Evolutionary conservation across 345 rosid species (phyloP).

Genomic region (Populus pruinosa): DNA sequence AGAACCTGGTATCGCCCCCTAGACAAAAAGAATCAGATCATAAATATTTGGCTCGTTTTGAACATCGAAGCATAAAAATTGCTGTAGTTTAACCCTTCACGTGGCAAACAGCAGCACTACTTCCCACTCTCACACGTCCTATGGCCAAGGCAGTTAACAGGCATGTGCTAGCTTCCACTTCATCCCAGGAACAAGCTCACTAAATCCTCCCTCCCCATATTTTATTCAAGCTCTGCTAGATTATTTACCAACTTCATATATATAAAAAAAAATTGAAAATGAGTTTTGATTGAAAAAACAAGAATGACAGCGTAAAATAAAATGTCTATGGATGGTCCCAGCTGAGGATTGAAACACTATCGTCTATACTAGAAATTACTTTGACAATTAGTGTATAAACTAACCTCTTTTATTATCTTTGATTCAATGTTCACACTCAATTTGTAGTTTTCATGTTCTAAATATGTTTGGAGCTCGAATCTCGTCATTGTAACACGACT

Average conservation of each 20-base stretch:
- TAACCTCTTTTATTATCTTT: too few relatives aligned
- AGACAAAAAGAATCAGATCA: not conserved
- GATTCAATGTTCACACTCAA: too few relatives aligned
- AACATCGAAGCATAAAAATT: not conserved
- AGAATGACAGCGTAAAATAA: too few relatives aligned
- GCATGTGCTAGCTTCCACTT: not conserved
- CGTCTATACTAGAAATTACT: too few relatives aligned
- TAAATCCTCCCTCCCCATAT: not conserved
- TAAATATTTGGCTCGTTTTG: not conserved
- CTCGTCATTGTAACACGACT: too few relatives aligned
- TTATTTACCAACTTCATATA: not conserved
- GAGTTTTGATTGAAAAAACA: too few relatives aligned
- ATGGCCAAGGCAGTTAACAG: not conserved
- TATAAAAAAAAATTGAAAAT: too few relatives aligned
- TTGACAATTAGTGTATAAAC: too few relatives aligned
- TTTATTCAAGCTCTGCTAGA: not conserved
- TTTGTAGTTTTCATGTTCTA: too few relatives aligned
- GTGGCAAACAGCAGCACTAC: constrained; percentile 32
- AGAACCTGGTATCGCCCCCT: not conserved
- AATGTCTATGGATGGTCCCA: too few relatives aligned
- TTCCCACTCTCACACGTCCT: constrained; percentile 11
- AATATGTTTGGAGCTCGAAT: too few relatives aligned
- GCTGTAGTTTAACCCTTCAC: not conserved
- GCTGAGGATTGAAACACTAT: too few relatives aligned
- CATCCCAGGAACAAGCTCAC: not conserved